Base-by-base conservation (phyloP, 345 rosid species). In the Hirschfeldia incana region DNA sequence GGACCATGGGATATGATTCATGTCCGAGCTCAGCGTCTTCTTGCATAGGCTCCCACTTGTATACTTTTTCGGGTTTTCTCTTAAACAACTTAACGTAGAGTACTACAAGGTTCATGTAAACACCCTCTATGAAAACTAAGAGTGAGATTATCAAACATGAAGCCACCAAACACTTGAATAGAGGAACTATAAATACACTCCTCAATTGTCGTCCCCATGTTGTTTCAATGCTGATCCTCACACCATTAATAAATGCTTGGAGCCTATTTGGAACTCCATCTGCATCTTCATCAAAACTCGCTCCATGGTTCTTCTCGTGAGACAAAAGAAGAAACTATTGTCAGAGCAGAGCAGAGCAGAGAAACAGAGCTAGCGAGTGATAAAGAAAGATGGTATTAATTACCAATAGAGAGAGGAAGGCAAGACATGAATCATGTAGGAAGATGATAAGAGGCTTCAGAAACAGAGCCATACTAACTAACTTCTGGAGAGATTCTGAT, bases 81-180 rank as follows among this genome's bases (percentile, higher is more conserved):
- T 85, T 67, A 67, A 86, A 71, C 17, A 83, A 30, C 78, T 87
- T 89, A 4, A 83, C 65, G 4, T 75, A 81, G 28, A 74, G 68
- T 5, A 87, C 81, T 8, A 89, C 85, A 69, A 87, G 59, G 51
- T 85, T 86, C 89, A 89, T 89, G 51, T 82, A 89, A 11, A 85
- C 28, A 62, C 85, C 79, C 51, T 89, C 92, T 36, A 80, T 6
- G 82, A 87, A 87, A 9, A 87, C 70, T 86, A 87, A 85, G 65
- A 89, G 8, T 11, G 88, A 82, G 80, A 86, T 75, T 13, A 76
- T 72, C 74, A 87, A 76, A 82, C 87, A 85, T 13, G 84, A 0
- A 28, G 33, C 66, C 73, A 89, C 86, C 78, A 83, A 63, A 12
- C 59, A 34, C 29, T 81, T 82, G 79, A 87, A 78, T 34, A 82